Percentiles rank a stretch among this genome's conserved stretches.
Conservation (phyloP, 257 asterid genomes). For the Scutellaria galericulata region DNA sequence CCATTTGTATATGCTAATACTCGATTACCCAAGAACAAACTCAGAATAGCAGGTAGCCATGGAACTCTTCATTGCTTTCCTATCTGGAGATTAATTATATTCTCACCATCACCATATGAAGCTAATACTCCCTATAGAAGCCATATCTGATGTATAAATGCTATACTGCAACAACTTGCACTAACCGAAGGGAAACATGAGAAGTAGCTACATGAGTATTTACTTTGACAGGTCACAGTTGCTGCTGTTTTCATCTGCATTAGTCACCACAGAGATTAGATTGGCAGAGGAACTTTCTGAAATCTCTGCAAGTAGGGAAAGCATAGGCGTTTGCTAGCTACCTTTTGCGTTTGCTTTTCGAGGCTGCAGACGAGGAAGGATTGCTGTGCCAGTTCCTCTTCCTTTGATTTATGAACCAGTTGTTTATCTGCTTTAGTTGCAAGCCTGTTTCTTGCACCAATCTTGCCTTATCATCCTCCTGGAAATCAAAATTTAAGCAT, state of each 20-base stretch:
- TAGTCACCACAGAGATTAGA: constrained; percentile 20
- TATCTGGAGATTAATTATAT: neutral
- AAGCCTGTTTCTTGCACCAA: constrained; percentile 72
- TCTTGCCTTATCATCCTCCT: constrained; percentile 76
- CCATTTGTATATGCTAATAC: neutral
- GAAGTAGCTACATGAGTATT: neutral
- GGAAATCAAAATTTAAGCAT: constrained; percentile 17
- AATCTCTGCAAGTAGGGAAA: neutral
- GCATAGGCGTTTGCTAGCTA: constrained; percentile 23
- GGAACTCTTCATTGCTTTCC: neutral
- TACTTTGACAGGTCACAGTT: neutral
- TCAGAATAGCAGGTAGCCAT: neutral
- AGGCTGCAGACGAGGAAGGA: constrained; percentile 56
- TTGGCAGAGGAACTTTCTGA: constrained; percentile 10
- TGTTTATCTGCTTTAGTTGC: constrained; percentile 72
- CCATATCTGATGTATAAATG: neutral
- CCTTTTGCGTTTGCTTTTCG: constrained; percentile 72
- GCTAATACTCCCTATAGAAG: neutral
- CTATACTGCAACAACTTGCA: neutral
- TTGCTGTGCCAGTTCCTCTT: constrained; percentile 82
- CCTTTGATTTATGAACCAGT: constrained; percentile 80
- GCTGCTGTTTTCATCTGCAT: constrained; percentile 46
- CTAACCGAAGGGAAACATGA: neutral
- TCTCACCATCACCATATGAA: neutral
- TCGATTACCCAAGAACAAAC: neutral